phyloP scores from a whole-genome alignment of 2,329 filamentous ascomycete species.

The Aspergillus aculeatus region DNA sequence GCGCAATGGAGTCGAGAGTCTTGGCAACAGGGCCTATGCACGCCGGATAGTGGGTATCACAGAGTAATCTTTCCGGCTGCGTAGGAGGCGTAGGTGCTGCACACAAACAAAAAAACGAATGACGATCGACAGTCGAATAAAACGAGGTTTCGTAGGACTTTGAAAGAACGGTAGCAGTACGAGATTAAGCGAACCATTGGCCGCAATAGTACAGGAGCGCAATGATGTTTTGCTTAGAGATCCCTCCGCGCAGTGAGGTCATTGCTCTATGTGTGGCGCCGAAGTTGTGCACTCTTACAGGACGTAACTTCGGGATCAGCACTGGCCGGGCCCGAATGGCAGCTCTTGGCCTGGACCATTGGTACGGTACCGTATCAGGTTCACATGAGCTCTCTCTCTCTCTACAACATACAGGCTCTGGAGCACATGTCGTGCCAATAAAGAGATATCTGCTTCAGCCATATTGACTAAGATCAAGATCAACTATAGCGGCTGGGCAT shows the following conservation, averaged over 20 bases:
- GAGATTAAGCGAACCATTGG: background rate
- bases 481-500: too few relatives aligned
- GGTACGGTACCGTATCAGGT: background rate
- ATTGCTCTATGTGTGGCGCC: background rate
- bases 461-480: too few relatives aligned
- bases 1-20: background rate
- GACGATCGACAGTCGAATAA: background rate
- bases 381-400: background rate
- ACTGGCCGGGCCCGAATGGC: background rate
- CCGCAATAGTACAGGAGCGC: background rate
- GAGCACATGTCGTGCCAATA: background rate
- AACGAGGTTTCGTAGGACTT: too few relatives aligned
- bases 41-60: background rate
- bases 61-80: background rate
- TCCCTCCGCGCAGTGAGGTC: background rate
- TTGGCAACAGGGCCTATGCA: background rate
- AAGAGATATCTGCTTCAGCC: background rate
- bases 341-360: background rate
- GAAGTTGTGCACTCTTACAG: background rate
- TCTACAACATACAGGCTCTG: background rate
- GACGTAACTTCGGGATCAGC: slow-evolving; percentile 3
- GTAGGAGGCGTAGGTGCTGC: too few relatives aligned
- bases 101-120: too few relatives aligned
- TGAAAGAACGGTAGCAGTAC: too few relatives aligned
- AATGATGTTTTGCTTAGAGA: too few relatives aligned